Evolutionary conservation across 2,329 filamentous ascomycete species (phyloP), one percentile per base, ranked within the genome.

Genomic region (Colletotrichum sp.): DNA sequence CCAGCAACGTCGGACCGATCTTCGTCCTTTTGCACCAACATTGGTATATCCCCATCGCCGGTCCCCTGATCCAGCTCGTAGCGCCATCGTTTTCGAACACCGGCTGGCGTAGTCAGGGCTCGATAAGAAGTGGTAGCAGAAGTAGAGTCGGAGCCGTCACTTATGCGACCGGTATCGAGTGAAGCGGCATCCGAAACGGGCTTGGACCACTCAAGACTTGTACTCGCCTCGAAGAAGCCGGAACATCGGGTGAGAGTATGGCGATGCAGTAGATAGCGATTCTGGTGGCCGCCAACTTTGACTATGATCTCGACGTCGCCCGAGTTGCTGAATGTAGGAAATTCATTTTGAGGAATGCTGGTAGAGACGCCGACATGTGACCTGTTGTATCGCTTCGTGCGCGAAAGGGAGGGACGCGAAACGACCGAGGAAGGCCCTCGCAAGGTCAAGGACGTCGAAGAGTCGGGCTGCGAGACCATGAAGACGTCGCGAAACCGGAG

Each of bases 291-390:
- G 69, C 94, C 88, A 16, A 92, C 90, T 81, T 90, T 91, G 81
- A 98, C 91, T 71, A 96, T 82, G 77, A 99, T 96, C 85, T 99
- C 96, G 81, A 98, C 95, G 85, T 99, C 96, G 82, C 96, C 96
- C 48, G 95, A 96, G 80, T 96, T 93, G 66, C 93, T 93, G 85
- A 98, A 99, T 82, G 98, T 88, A 26, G 96, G 96, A 80, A 98
- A 99, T 83, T 98, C 96, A 83, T 98, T 98, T 82, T 95, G 94
- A 57, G 94, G 91, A 28, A 92, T 86, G 81, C 93, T 93, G 22
- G 92, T 90, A 39, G 89, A 87, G 77, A 93, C 93, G 74, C 95
- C 95, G 80, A 94, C 92, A 82, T 97, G 95, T 64, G 95, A 97
- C 77, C 95, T 93, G 83, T 94, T 93, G 81, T 96, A 95, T 80